Conservation (phyloP, 78 protist genomes). For the Dictyostelium capitatum region DNA sequence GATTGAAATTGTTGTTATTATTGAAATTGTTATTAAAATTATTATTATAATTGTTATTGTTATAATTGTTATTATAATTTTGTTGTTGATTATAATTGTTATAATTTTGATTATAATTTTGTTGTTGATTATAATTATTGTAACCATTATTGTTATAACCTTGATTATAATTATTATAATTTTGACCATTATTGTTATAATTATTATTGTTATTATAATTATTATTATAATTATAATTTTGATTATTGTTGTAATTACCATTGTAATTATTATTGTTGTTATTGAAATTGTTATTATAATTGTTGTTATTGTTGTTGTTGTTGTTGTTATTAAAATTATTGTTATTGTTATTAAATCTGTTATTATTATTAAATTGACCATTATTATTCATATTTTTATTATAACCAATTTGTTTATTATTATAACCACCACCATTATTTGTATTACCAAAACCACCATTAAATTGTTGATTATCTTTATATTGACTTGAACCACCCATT, state of each 20-base stretch:
- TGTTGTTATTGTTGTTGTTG: neutral
- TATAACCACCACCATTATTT: constrained; percentile 15
- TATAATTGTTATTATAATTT: neutral
- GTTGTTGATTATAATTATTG: neutral
- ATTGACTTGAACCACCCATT: constrained; percentile 44
- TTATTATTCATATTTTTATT: neutral
- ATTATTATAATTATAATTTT: neutral
- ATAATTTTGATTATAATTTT: neutral
- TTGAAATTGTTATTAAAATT: neutral
- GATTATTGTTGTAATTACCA: neutral
- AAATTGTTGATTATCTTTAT: constrained; percentile 36
- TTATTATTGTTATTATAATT: neutral
- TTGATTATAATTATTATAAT: neutral
- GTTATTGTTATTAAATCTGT: neutral
- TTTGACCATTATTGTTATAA: neutral
- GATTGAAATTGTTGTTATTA: neutral
- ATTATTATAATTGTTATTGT: neutral
- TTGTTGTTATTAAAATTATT: neutral
- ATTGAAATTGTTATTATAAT: neutral
- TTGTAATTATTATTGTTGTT: neutral
- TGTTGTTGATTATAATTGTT: neutral
- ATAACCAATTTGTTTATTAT: constrained; percentile 18
- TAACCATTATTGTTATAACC: neutral
- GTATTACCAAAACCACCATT: constrained; percentile 1
- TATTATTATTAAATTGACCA: neutral